Base-by-base conservation (phyloP, 192 early-diverging fungal species). In the Paraglomus occultum region DNA sequence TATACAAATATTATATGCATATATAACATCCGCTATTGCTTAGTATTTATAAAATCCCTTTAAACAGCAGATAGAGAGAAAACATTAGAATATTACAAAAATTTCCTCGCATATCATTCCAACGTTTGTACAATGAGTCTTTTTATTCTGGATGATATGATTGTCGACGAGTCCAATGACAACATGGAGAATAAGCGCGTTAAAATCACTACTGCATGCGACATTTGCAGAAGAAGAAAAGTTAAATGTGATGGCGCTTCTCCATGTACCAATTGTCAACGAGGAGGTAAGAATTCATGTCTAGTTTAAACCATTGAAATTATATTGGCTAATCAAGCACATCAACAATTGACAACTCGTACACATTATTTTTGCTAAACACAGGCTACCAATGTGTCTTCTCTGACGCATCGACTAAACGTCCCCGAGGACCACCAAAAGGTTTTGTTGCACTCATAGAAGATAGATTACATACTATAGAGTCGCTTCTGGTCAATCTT, bases 391-490 rank as follows among this genome's bases (percentile, higher is more conserved):
- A 69, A 57, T 69, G 67, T 22, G 47, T 45, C 11, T 69, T 69
- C 18, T 52, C 49, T 7, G 67, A 69, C 38, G 40, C 53, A 18
- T 69, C 67, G 8, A 20, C 67, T 6, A 69, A 69, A 69, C 40
- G 67, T 17, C 67, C 67, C 0, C 44, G 67, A 46, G 87, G 87
- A 1, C 87, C 87, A 39, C 84, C 86, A 50, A 87, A 86, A 68
- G 87, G 87, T 49, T 88, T 87, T 67, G 84, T 88, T n/a, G 87
- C 83, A 11, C 76, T 74, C n/a, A 87, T 88, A 9, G 87, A 88
- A 54, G 76, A 72, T 64, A 73, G 82, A 55, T 67, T 88, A 42
- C 77, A 76, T 59, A 76, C 75, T 22, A 74, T 84, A 20, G 86
- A 88, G 63, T 73, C 70, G 45, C 77, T 88, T 17, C 71, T 91